A percentile compares a stretch with the other conserved stretches of the same genome.
Evolutionary conservation across 2,329 filamentous ascomycete species (phyloP).

Genomic region (Neurospora sp.): DNA sequence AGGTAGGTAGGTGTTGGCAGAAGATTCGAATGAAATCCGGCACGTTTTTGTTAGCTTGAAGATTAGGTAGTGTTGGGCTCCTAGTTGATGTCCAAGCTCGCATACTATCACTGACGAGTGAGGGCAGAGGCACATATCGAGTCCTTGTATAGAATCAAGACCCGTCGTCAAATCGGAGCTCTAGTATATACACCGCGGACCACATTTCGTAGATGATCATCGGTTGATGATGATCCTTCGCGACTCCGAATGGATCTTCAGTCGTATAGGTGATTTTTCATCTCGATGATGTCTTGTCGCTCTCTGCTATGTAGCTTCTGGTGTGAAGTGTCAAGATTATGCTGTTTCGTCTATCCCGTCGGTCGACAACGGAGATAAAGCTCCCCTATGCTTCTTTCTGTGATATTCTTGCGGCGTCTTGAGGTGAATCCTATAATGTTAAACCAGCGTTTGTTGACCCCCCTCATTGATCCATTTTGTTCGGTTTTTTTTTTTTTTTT

Average conservation of each 20-base stretch:
- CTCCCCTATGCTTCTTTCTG: not conserved
- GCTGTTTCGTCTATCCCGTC: not conserved
- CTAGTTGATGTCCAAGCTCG: not conserved
- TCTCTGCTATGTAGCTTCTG: not conserved
- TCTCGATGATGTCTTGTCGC: not conserved
- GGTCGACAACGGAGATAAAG: not conserved
- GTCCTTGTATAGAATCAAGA: not conserved
- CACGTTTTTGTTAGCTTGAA: not conserved
- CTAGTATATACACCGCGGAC: not conserved
- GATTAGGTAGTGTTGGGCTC: not conserved
- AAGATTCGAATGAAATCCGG: not conserved
- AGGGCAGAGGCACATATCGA: not conserved
- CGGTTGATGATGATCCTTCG: not conserved
- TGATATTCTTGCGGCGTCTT: not conserved
- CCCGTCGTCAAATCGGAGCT: not conserved
- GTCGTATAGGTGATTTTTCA: not conserved
- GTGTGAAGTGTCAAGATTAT: not conserved
- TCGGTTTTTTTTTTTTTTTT: too few relatives aligned
- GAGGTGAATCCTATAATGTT: too few relatives aligned
- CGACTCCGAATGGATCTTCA: not conserved
- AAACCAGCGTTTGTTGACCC: not conserved
- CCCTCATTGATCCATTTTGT: not conserved
- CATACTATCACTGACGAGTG: not conserved
- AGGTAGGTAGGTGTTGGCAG: not conserved
- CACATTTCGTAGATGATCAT: not conserved